Evolutionary conservation across 441 rosid genomes (phyloP), one percentile per base, ranked within the genome.

Genomic region (Kokia cookei): DNA sequence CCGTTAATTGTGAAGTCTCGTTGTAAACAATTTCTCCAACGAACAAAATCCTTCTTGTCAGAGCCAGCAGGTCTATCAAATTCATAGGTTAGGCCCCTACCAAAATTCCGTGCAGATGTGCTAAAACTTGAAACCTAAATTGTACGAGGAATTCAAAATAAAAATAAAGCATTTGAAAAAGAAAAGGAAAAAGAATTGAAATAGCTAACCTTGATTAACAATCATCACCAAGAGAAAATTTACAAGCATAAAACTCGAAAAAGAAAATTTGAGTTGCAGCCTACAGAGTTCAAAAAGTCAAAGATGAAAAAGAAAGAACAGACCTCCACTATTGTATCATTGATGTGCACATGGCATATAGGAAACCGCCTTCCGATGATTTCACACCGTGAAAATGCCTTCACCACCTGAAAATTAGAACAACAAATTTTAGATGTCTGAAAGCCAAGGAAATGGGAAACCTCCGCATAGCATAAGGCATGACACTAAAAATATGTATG

Each of bases 1-100:
- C 97, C 91, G 78, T 93, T 96, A 64, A 96, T 89, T 26, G 99
- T 93, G 77, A 96, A 91, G 81, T 96, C 99, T 48, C 98, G 86
- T 73, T 81, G 91, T 87, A 89, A 62, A 83, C 92, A 90, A 78
- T 91, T 90, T 74, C 82, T 85, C 88, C 93, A 91, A 51, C 96
- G 97, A 64, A 78, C 68, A 76, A 80, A 87, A 80, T 93, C 97
- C 77, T 83, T 80, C 54, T 86, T 84, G 66, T 83, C 84, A 70
- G 84, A 84, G 66, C 81, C 88, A 50, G 71, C 61, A 1, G 91
- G 87, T 76, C 75, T 77, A 76, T 68, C 77, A 73, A 71, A 14
- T 19, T 77, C 83, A 80, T 66, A 73, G 74, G 29, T 72, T 71
- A 53, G 76, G 69, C 54, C 74, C 77, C 78, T 75, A n/a, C 35